phyloP scores from a whole-genome alignment of 2,329 filamentous ascomycete genomes.

The Raffaelea arxii region DNA sequence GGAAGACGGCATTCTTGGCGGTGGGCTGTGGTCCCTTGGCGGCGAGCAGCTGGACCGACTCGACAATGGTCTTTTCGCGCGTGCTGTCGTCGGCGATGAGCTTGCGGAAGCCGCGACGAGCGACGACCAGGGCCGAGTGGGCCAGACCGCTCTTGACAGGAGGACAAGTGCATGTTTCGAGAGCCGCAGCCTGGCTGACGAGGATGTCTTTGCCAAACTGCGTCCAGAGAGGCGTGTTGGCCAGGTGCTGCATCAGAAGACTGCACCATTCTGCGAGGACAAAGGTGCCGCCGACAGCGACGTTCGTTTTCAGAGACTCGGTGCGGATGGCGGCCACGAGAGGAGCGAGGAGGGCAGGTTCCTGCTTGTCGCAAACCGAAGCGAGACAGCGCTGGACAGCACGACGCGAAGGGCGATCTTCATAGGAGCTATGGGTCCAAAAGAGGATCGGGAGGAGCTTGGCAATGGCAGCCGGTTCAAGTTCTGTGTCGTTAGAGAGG shows the following conservation, averaged over 20 bases:
- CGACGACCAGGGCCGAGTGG: conserved; percentile 65
- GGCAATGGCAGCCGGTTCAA: conserved; percentile 38
- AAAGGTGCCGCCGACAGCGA: conserved; percentile 74
- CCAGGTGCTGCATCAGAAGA: conserved; percentile 63
- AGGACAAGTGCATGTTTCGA: conserved; percentile 70
- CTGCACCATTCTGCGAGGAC: conserved; percentile 87
- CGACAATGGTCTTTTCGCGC: conserved; percentile 50
- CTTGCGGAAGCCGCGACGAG: conserved; percentile 69
- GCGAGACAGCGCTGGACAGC: conserved; percentile 75
- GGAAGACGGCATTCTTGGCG: conserved; percentile 62
- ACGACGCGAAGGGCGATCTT: conserved; percentile 73
- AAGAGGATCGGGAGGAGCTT: conserved; percentile 65
- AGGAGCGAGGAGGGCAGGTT: conserved; percentile 49
- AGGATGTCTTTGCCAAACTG: conserved; percentile 57
- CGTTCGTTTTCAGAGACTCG: conserved; percentile 66
- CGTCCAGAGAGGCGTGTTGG: conserved; percentile 52
- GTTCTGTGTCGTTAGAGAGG: no score
- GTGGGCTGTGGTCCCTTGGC: conserved; percentile 55
- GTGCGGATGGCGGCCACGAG: conserved; percentile 58
- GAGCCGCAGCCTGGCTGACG: conserved; percentile 56
- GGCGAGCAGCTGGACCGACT: conserved; percentile 57
- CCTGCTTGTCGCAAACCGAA: conserved; percentile 46
- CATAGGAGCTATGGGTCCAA: conserved; percentile 77
- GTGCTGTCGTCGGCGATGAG: conserved; percentile 52
- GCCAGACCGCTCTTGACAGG: conserved; percentile 54